These are phyloP conservation scores for Inonotus hispidus DNA, from an alignment of 1,284 basidiomycete genomes.

Conservation along the genomic window DNA sequence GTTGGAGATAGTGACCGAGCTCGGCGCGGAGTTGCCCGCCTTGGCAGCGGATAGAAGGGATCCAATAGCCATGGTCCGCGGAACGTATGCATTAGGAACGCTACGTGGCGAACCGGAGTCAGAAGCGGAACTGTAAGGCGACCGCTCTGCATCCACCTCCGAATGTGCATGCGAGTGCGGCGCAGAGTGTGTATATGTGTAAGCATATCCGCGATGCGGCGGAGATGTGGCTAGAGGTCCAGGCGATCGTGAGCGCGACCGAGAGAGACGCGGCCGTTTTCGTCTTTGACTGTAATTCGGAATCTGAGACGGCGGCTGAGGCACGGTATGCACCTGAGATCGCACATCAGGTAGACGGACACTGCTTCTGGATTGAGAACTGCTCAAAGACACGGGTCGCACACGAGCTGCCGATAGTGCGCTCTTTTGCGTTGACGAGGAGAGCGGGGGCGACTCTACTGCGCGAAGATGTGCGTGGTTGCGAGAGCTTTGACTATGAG, in stretches of 20 bases:
- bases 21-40: background rate
- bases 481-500: slow-evolving; percentile 20
- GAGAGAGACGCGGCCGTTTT: slow-evolving; percentile 33
- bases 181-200: background rate
- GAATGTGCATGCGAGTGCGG: slow-evolving; percentile 2
- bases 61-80: slow-evolving; percentile 20
- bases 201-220: slow-evolving; percentile 17
- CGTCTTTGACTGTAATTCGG: slow-evolving; percentile 38
- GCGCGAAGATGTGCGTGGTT: slow-evolving; percentile 21
- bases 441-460: background rate
- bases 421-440: slow-evolving; percentile 1
- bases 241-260: slow-evolving; percentile 15
- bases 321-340: slow-evolving; percentile 34
- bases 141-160: background rate
- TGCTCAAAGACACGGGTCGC: background rate
- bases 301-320: slow-evolving; percentile 28
- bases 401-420: background rate
- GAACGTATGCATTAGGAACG: background rate
- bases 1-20: background rate
- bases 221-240: slow-evolving; percentile 26
- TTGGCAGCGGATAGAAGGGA: slow-evolving; percentile 16
- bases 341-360: background rate
- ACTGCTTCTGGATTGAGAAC: slow-evolving; percentile 20
- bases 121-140: background rate
- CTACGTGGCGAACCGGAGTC: background rate